Percentiles rank a stretch among this genome's conserved stretches.
These are phyloP conservation scores for Saccharum spontaneum DNA, from an alignment of 176 grass and related monocot genomes.

Conservation along the genomic window DNA sequence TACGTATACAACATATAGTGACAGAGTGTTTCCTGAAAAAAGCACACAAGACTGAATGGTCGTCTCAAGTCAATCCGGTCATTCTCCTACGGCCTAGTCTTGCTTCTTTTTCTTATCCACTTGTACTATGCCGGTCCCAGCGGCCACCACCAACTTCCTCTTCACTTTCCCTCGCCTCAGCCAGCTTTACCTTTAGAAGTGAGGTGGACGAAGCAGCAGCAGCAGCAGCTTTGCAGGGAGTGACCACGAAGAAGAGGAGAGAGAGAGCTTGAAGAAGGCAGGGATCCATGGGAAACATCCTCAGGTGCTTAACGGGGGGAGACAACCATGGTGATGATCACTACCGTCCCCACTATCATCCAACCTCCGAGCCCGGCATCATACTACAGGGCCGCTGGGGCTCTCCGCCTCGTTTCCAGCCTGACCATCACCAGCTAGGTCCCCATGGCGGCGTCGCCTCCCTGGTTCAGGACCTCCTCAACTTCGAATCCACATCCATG, in stretches of 20 bases:
- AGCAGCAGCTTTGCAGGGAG: background rate
- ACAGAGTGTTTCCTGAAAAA: too few species aligned
- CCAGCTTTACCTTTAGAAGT: background rate
- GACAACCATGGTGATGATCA: background rate
- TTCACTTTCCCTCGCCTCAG: background rate
- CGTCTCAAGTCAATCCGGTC: background rate
- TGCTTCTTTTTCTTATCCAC: background rate
- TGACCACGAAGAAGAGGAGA: background rate
- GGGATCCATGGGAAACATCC: conserved; percentile 47
- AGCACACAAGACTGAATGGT: background rate
- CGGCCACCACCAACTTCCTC: background rate
- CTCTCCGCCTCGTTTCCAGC: background rate
- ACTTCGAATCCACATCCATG: conserved; percentile 39
- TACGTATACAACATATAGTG: too few species aligned
- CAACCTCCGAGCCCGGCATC: background rate
- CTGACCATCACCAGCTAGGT: background rate
- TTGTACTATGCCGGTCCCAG: background rate
- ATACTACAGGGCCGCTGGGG: background rate
- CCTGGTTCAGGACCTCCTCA: conserved; percentile 29
- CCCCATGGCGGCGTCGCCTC: conserved; percentile 28
- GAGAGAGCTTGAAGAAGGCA: background rate
- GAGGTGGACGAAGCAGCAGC: background rate
- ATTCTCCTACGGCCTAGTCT: background rate
- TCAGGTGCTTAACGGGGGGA: conserved; percentile 6
- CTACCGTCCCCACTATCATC: conserved; percentile 16